Conservation (phyloP, 495 filamentous ascomycete genomes). For the Saxophila tyrrhenica region DNA sequence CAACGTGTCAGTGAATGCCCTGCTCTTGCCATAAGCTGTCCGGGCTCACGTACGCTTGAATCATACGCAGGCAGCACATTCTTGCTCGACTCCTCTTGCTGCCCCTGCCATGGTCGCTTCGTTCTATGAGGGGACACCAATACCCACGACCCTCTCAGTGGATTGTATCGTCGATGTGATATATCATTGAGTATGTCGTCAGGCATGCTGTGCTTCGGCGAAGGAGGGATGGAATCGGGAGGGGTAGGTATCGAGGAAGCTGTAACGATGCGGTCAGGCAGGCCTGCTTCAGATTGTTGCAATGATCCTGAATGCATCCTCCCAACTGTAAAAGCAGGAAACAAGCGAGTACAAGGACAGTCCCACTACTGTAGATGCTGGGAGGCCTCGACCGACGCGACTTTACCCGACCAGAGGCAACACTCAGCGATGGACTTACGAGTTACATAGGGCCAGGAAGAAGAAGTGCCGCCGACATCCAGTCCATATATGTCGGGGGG, state of each 20-base stretch:
- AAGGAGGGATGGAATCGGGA: background rate
- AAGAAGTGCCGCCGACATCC: background rate
- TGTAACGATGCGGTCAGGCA: background rate
- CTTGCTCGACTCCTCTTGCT: slow-evolving; percentile 73
- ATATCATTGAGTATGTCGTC: slow-evolving; percentile 85
- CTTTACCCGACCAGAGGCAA: background rate
- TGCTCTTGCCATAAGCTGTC: background rate
- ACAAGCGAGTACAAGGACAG: too few species aligned
- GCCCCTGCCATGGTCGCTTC: slow-evolving; percentile 97
- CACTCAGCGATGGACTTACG: background rate
- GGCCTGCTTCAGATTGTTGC: background rate
- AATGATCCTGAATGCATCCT: too few species aligned
- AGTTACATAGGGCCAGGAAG: background rate
- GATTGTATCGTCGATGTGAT: slow-evolving; percentile 90
- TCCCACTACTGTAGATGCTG: too few species aligned
- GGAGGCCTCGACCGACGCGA: background rate
- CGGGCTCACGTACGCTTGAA: slow-evolving; percentile 41
- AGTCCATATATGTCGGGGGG: background rate
- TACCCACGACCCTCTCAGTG: slow-evolving; percentile 76
- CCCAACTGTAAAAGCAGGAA: too few species aligned
- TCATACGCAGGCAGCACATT: slow-evolving; percentile 71
- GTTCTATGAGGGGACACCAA: slow-evolving; percentile 92
- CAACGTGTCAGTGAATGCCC: slow-evolving; percentile 1
- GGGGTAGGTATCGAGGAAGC: background rate
- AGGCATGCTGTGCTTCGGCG: slow-evolving; percentile 35